Evolutionary conservation across 805 yeast species (phyloP).

Genomic region (Alloascoidea africana): DNA sequence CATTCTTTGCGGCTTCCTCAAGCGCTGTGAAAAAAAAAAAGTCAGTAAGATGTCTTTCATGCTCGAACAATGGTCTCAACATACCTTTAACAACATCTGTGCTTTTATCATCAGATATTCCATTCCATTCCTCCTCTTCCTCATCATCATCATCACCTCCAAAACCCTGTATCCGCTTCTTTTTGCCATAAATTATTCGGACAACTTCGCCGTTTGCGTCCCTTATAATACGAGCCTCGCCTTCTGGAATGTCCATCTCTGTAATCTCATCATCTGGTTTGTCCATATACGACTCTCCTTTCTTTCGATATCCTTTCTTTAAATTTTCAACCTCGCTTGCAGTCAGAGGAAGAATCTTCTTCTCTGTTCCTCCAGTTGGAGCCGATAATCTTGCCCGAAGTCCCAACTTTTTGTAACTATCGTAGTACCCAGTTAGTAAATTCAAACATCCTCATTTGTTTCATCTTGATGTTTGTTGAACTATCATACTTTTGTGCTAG

Average conservation of each 20-base stretch:
- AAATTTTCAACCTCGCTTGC: slow-evolving; percentile 8
- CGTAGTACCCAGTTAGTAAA: slow-evolving; percentile 1
- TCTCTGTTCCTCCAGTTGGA: slow-evolving; percentile 74
- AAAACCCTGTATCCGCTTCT: too few relatives aligned
- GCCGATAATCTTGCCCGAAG: slow-evolving; percentile 48
- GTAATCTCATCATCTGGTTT: slow-evolving; percentile 21
- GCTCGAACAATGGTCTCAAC: background rate
- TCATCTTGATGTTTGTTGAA: background rate
- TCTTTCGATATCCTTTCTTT: slow-evolving; percentile 10
- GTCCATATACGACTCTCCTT: slow-evolving; percentile 9
- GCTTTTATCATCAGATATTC: slow-evolving; percentile 10
- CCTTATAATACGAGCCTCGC: slow-evolving; percentile 60
- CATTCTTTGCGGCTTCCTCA: slow-evolving; percentile 38
- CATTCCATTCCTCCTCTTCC: slow-evolving; percentile 12
- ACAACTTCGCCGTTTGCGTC: slow-evolving; percentile 55
- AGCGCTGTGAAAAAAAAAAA: slow-evolving; percentile 27
- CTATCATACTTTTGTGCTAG: slow-evolving; percentile 47
- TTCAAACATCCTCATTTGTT: background rate
- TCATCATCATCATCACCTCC: slow-evolving; percentile 15
- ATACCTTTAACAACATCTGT: slow-evolving; percentile 40
- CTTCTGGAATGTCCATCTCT: slow-evolving; percentile 49
- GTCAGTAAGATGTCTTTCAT: background rate
- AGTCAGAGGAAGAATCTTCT: slow-evolving; percentile 20
- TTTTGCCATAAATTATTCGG: slow-evolving; percentile 54
- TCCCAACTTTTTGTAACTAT: slow-evolving; percentile 59